Base-by-base conservation (phyloP, 2,329 filamentous ascomycete genomes). In the Ophiostoma angusticollis region DNA sequence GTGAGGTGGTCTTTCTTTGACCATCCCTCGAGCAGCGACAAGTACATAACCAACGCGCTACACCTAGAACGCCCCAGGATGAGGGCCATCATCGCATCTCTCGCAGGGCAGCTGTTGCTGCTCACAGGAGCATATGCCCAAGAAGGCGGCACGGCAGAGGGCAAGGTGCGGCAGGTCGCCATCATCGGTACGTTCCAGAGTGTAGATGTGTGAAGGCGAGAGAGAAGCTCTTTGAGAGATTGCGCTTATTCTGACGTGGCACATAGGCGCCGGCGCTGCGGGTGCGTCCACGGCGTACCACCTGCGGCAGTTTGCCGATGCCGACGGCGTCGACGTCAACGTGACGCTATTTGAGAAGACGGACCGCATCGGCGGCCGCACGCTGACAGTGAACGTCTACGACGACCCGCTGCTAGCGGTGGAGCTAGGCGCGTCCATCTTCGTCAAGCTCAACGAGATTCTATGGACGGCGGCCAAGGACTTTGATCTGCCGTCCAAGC, bases 391-490 rank as follows among this genome's bases (percentile, higher is more conserved):
- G 14, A 66, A 86, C 51, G 78, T 77, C 2, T 89, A 81, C 54
- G 70, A 74, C 46, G 69, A 89, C 49, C 65, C 77, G 2, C 47
- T 62, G 0, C 63, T 78, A 28, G 80, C 81, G 1, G 72, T 94
- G 25, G 91, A 98, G 57, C 67, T 96, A 1, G 91, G 91, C 13
- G 91, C 83, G 9, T 89, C 81, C 45, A 94, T 96, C 50, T 98
- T 96, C 54, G 84, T 96, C 31, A 58, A 80, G 35, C 72, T 81
- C 31, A 98, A 96, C 54, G 65, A 76, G 28, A 94, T 93, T 51
- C 70, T 98, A 28, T 74, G 78, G 50, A 78, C 82, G 39, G 81
- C 86, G 1, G 77, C 74, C 7, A 60, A 70, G 23, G 67, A 73
- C 12, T 86, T 94, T 53, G 74, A 74, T n/a, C 73, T 98, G 4